Percentiles rank a stretch among this genome's conserved stretches.
These are phyloP conservation scores for Scalesia atractyloides DNA, from an alignment of 129 eudicot genomes.

Conservation along the genomic window DNA sequence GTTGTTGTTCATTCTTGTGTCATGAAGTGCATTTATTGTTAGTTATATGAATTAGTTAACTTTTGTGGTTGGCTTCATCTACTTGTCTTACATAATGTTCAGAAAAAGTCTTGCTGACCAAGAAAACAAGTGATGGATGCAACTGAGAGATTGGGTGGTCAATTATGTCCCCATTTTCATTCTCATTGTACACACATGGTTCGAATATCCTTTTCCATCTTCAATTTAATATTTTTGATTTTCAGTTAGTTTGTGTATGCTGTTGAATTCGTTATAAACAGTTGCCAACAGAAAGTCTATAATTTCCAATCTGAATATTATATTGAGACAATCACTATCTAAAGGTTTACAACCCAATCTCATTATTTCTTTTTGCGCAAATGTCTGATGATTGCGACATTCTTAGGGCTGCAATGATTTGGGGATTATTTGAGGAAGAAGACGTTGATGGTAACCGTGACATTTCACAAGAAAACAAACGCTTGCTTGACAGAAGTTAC, in stretches of 20 bases:
- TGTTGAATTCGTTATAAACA: neutral
- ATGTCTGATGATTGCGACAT: too few species aligned
- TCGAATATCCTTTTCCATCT: conserved; percentile 75
- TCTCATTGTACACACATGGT: conserved; percentile 93
- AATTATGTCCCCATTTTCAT: conserved; percentile 80
- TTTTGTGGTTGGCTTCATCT: conserved; percentile 30
- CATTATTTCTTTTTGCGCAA: too few species aligned
- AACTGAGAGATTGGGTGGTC: conserved; percentile 89
- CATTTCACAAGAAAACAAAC: too few species aligned
- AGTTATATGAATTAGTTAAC: conserved; percentile 11
- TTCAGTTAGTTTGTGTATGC: neutral
- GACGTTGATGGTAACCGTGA: too few species aligned
- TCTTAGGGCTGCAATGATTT: too few species aligned
- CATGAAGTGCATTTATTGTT: conserved; percentile 25
- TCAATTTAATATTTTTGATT: conserved; percentile 7
- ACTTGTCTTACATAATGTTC: conserved; percentile 20
- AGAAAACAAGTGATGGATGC: conserved; percentile 88
- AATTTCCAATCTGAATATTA: too few species aligned
- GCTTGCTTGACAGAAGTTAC: too few species aligned
- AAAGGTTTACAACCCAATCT: too few species aligned
- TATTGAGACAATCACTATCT: too few species aligned
- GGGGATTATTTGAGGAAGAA: too few species aligned
- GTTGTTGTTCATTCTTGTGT: conserved; percentile 20
- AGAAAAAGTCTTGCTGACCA: conserved; percentile 42
- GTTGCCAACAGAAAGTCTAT: neutral